Conservation (phyloP, 1,284 basidiomycete species). For the Hemileia vastatrix region DNA sequence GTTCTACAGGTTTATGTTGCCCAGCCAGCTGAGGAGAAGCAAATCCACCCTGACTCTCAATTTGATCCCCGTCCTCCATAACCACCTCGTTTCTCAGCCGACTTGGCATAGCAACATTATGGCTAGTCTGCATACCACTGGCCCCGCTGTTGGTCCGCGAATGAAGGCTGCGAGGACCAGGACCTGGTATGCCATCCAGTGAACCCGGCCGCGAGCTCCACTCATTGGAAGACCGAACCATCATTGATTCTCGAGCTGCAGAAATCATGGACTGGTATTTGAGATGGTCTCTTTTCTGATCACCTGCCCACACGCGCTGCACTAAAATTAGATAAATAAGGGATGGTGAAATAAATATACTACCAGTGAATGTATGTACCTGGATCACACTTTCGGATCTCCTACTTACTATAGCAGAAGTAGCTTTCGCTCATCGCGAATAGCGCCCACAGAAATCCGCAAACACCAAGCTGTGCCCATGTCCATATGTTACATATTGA, state of each 20-base stretch:
- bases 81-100: constrained; percentile 19
- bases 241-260: constrained; percentile 9
- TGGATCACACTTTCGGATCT: neutral
- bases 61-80: too few species aligned
- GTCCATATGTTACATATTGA: constrained; percentile 15
- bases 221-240: neutral
- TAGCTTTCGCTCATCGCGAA: constrained; percentile 4
- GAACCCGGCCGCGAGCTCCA: neutral
- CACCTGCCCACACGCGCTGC: constrained; percentile 9
- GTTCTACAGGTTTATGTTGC: too few species aligned
- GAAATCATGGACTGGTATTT: constrained; percentile 17
- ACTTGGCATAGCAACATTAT: too few species aligned
- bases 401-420: constrained; percentile 13
- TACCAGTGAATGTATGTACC: neutral
- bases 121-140: too few species aligned
- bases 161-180: neutral
- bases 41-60: too few species aligned
- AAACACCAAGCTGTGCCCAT: constrained; percentile 11
- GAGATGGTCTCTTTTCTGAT: constrained; percentile 16
- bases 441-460: constrained; percentile 12
- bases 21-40: too few species aligned
- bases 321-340: constrained; percentile 1
- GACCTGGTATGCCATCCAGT: neutral
- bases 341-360: neutral
- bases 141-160: neutral